Evolutionary conservation across 306 rosid genomes (phyloP).

Genomic region (Abrus pulchellus): DNA sequence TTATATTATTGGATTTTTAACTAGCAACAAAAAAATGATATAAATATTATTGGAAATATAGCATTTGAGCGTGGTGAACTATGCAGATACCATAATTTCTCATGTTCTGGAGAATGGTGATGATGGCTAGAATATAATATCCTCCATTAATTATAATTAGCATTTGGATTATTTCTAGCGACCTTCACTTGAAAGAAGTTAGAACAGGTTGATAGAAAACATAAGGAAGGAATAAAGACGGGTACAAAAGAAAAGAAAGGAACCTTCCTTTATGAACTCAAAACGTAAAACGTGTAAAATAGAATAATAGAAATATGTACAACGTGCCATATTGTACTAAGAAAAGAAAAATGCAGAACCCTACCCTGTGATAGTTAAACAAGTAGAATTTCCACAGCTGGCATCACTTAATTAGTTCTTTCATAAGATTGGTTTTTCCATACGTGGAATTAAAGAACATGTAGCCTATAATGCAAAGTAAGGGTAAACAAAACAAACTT

Average conservation of each 20-base stretch:
- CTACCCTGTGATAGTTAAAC: background rate
- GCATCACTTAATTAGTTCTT: background rate
- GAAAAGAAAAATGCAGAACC: background rate
- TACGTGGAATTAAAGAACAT: background rate
- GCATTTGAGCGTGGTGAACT: no score
- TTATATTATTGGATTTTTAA: no score
- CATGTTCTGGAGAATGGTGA: no score
- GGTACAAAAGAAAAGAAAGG: background rate
- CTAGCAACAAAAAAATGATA: no score
- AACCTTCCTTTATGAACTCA: background rate
- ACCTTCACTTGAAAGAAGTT: background rate
- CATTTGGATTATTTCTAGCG: background rate
- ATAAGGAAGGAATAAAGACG: background rate
- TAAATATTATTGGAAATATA: no score
- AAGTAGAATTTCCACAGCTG: background rate
- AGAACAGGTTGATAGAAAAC: background rate
- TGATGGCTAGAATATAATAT: background rate
- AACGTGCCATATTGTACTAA: background rate
- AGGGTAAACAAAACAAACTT: background rate
- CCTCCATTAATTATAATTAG: background rate
- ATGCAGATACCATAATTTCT: no score
- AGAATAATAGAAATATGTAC: constrained; percentile 6
- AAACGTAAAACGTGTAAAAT: background rate
- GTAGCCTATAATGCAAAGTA: no score
- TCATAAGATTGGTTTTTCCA: background rate